Evolutionary conservation across 768 basidiomycete species (phyloP).

Genomic region (Podaxis sp.): DNA sequence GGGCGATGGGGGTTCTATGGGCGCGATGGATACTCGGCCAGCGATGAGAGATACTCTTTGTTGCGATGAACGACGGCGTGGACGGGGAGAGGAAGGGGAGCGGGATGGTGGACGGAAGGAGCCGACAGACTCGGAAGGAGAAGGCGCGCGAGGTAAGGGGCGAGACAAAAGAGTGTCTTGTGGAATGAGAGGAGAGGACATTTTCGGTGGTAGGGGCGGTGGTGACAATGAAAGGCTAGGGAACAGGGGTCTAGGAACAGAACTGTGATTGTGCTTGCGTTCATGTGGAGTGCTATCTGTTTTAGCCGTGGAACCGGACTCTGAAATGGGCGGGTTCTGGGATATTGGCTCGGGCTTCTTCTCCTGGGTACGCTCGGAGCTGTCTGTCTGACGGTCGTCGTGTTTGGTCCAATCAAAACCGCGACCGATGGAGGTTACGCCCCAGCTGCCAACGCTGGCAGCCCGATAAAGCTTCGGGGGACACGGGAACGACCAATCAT

Average conservation of each 20-base stretch:
- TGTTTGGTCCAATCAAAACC: constrained; percentile 72
- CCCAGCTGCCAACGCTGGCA: constrained; percentile 78
- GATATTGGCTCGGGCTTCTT: constrained; percentile 20
- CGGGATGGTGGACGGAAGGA: constrained; percentile 33
- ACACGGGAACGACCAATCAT: constrained; percentile 63
- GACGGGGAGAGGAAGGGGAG: constrained; percentile 60
- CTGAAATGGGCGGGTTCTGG: constrained; percentile 13
- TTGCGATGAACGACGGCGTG: constrained; percentile 78
- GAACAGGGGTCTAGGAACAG: constrained; percentile 17
- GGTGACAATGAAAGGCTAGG: constrained; percentile 22
- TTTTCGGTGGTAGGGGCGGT: constrained; percentile 23
- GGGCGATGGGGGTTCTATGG: constrained; percentile 71
- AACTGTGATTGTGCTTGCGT: constrained; percentile 36
- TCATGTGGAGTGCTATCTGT: constrained; percentile 23
- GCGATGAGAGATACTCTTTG: constrained; percentile 84
- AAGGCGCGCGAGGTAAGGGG: constrained; percentile 25
- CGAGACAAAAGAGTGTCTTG: constrained; percentile 13
- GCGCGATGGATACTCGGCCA: constrained; percentile 76
- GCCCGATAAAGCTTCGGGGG: constrained; percentile 54
- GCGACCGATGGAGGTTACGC: constrained; percentile 80
- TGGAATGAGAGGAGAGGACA: constrained; percentile 2
- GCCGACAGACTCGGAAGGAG: constrained; percentile 28
- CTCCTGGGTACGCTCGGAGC: background rate
- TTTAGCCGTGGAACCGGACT: background rate
- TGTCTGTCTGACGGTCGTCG: constrained; percentile 23